Conservation (phyloP, 1,284 basidiomycete species). For the Gymnopus androsaceus region DNA sequence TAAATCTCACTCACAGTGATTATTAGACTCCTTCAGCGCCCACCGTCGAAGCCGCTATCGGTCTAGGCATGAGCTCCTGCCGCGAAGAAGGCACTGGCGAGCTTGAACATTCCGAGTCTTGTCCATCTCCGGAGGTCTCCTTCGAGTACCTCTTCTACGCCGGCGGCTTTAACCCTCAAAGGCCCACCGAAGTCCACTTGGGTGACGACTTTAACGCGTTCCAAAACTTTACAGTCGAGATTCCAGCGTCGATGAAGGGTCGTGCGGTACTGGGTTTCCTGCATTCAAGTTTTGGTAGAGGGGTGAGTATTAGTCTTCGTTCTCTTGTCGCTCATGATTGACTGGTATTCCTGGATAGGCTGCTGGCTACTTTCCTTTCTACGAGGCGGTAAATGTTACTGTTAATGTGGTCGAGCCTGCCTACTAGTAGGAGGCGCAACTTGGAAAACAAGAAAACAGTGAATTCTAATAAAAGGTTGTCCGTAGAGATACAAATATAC, state of each 20-base stretch:
- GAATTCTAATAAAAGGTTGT: no score
- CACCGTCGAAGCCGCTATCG: background rate
- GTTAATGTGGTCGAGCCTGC: constrained; percentile 3
- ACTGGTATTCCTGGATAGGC: background rate
- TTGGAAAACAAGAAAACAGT: no score
- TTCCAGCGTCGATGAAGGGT: background rate
- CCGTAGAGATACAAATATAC: no score
- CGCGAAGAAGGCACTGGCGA: no score
- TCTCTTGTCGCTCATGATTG: background rate
- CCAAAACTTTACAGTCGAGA: constrained; percentile 8
- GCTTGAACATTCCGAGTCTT: no score
- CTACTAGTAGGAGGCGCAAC: no score
- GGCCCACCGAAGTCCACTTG: background rate
- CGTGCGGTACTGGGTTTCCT: constrained; percentile 7
- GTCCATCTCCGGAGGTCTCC: background rate
- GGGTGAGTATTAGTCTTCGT: constrained; percentile 1
- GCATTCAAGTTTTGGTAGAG: constrained; percentile 9
- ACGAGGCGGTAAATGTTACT: constrained; percentile 3
- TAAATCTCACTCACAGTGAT: no score
- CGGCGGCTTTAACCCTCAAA: constrained; percentile 6
- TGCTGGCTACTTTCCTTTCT: background rate
- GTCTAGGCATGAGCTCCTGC: constrained; percentile 7
- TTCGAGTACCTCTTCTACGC: constrained; percentile 6
- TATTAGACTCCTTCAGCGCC: constrained; percentile 8
- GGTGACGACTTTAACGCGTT: constrained; percentile 7